Conservation (phyloP, 2,329 filamentous ascomycete genomes). For the Colletotrichum cuscutae region DNA sequence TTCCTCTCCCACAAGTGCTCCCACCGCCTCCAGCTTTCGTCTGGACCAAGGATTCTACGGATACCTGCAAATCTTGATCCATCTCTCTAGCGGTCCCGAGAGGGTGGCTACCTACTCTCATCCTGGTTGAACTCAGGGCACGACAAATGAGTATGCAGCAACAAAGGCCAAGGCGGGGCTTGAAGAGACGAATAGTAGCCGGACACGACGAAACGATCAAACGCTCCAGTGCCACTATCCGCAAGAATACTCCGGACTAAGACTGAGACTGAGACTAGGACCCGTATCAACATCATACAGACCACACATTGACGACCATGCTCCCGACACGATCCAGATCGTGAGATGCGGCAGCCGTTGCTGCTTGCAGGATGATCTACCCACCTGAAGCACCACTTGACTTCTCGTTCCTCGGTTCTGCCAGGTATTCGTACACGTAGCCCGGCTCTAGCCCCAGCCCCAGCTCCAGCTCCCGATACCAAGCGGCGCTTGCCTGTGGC, state of each 20-base stretch:
- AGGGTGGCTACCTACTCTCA: background rate
- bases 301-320: background rate
- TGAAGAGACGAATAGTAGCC: background rate
- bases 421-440: background rate
- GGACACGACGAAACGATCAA: slow-evolving; percentile 5
- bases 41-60: background rate
- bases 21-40: background rate
- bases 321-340: background rate
- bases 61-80: background rate
- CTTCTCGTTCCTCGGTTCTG: background rate
- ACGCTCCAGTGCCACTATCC: background rate
- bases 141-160: slow-evolving; percentile 1
- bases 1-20: background rate
- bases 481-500: background rate
- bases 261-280: too few species aligned
- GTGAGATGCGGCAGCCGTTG: background rate
- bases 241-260: background rate
- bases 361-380: background rate
- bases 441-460: background rate
- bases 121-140: background rate
- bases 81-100: background rate
- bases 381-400: background rate
- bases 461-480: background rate
- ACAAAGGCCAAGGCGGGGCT: background rate
- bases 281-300: too few species aligned